Percentiles rank a stretch among this genome's conserved stretches.
Conservation (phyloP, 2,329 filamentous ascomycete species). For the Nemania sp. region DNA sequence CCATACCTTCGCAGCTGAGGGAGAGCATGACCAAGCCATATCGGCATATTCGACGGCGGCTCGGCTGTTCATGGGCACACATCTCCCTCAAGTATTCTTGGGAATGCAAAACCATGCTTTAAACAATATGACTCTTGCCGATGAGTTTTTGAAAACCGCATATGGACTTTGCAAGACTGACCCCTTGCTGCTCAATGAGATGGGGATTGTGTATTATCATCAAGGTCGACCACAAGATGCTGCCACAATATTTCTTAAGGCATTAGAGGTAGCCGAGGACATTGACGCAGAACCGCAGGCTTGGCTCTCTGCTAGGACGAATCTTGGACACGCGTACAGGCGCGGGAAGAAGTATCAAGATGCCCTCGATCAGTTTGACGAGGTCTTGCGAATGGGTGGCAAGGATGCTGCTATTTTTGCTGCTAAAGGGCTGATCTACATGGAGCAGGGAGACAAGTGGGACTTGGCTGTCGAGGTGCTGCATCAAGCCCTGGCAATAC, state of each 20-base stretch:
- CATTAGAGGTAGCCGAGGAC: constrained; percentile 80
- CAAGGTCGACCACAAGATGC: constrained; percentile 83
- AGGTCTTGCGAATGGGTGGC: constrained; percentile 84
- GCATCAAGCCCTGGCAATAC: constrained; percentile 85
- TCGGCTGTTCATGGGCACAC: constrained; percentile 94
- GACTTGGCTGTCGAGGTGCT: constrained; percentile 84
- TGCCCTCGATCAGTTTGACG: constrained; percentile 84
- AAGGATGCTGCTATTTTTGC: constrained; percentile 83
- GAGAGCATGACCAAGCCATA: constrained; percentile 97
- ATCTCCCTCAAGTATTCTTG: constrained; percentile 93
- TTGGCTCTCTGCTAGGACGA: constrained; percentile 86
- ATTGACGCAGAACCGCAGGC: constrained; percentile 85
- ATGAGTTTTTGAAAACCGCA: constrained; percentile 93
- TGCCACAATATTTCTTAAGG: constrained; percentile 79
- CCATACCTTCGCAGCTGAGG: constrained; percentile 96
- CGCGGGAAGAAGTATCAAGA: constrained; percentile 76
- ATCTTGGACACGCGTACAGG: constrained; percentile 88
- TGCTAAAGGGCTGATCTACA: constrained; percentile 84
- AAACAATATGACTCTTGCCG: constrained; percentile 92
- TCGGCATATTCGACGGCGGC: constrained; percentile 97
- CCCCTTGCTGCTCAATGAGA: constrained; percentile 91
- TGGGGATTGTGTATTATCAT: constrained; percentile 96
- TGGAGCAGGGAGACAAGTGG: constrained; percentile 76
- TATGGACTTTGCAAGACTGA: constrained; percentile 86
- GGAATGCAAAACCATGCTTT: constrained; percentile 98